Evolutionary conservation across 371 early-diverging fungal genomes (phyloP).

Genomic region (Polyrhizophydium stewartii): DNA sequence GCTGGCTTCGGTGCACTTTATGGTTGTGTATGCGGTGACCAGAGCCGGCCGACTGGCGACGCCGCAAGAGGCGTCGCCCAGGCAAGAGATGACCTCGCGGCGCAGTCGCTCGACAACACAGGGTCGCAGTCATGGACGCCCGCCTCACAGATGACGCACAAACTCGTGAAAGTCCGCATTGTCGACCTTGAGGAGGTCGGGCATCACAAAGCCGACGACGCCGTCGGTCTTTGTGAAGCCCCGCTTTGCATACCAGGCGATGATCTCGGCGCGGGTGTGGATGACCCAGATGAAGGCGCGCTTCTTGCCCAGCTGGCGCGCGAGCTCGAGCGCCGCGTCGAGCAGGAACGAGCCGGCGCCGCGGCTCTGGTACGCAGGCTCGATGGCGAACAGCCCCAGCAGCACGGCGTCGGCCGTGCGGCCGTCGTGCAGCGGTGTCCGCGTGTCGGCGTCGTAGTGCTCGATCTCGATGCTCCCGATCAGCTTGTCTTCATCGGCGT

Average conservation of each 20-base stretch:
- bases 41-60: no score
- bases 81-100: no score
- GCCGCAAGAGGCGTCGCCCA: no score
- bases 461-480: constrained; percentile 2
- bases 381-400: constrained; percentile 1
- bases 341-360: background rate
- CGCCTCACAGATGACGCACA: no score
- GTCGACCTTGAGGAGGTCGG: background rate
- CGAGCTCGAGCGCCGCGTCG: background rate
- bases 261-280: background rate
- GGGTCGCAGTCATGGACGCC: no score
- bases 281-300: background rate
- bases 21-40: no score
- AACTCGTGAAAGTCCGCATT: background rate
- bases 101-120: no score
- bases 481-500: background rate
- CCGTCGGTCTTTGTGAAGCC: background rate
- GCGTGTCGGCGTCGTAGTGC: background rate
- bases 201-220: background rate
- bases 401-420: background rate
- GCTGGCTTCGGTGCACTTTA: no score
- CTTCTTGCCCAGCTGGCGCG: background rate
- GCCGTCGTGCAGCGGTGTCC: background rate
- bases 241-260: background rate
- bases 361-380: background rate